These are phyloP conservation scores for Acanthamoeba sp. DNA, from an alignment of 208 protist genomes.

Conservation along the genomic window DNA sequence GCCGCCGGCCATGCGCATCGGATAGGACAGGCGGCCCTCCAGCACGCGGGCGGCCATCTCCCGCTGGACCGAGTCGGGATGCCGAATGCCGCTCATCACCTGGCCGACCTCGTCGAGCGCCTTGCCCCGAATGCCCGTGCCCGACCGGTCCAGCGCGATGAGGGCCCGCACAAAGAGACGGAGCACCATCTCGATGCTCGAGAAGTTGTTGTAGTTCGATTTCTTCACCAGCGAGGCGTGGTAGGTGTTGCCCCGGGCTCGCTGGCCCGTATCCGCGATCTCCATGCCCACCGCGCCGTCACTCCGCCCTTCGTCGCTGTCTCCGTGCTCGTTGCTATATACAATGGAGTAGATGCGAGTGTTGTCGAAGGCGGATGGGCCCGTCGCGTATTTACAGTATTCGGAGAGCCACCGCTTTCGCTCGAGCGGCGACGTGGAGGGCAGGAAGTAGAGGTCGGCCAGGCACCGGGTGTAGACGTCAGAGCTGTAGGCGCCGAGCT, in stretches of 20 bases:
- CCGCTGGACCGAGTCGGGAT: not conserved
- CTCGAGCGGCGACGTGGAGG: constrained; percentile 23
- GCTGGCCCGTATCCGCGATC: not conserved
- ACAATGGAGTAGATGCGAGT: constrained; percentile 50
- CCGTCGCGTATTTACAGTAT: constrained; percentile 54
- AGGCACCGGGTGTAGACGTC: constrained; percentile 69
- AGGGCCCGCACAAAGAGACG: constrained; percentile 1
- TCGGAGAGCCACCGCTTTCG: constrained; percentile 46
- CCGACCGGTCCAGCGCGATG: constrained; percentile 41
- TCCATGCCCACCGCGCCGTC: not conserved
- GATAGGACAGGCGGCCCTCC: not conserved
- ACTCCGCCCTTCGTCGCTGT: not conserved
- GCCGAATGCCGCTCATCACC: not conserved
- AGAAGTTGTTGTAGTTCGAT: constrained; percentile 56
- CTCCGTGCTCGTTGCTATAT: not conserved
- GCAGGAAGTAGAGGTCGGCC: constrained; percentile 48
- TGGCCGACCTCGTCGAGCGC: not conserved
- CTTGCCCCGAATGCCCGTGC: constrained; percentile 13
- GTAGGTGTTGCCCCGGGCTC: not conserved
- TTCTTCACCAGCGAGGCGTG: constrained; percentile 46
- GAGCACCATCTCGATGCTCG: not conserved
- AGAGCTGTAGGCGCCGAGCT: constrained; percentile 29
- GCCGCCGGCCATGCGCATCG: constrained; percentile 50
- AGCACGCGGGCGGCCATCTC: constrained; percentile 9
- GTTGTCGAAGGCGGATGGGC: constrained; percentile 24